Percentiles rank a stretch among this genome's conserved stretches.
Conservation (phyloP, 768 basidiomycete species). For the Boletellus sp. region DNA sequence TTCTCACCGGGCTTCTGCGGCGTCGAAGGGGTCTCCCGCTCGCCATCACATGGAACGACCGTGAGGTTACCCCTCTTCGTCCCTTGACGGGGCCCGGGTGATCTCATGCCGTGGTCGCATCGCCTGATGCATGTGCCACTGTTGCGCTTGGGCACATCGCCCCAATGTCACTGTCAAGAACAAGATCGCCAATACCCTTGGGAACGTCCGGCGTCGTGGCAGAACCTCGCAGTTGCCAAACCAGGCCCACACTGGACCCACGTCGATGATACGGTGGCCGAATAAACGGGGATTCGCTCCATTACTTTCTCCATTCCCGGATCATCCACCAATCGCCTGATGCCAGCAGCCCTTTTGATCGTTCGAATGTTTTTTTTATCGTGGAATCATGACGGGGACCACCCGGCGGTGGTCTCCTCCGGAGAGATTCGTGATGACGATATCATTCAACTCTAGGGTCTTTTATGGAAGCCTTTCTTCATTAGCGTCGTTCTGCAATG, state of each 20-base stretch:
- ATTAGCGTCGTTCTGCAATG: background rate
- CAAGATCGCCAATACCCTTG: background rate
- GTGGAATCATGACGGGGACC: background rate
- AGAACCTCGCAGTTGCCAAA: too few species aligned
- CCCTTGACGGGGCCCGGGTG: background rate
- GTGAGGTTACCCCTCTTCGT: background rate
- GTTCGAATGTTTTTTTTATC: background rate
- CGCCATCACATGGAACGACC: background rate
- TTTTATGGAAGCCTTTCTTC: background rate
- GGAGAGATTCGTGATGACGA: background rate
- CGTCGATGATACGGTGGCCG: background rate
- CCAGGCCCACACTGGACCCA: background rate
- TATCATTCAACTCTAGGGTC: background rate
- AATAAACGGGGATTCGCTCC: background rate
- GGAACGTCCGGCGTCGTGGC: background rate
- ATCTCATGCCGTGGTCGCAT: background rate
- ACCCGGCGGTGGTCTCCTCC: background rate
- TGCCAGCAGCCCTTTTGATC: background rate
- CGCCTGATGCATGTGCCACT: background rate
- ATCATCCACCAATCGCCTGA: background rate
- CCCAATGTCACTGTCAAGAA: background rate
- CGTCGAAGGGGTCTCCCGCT: background rate
- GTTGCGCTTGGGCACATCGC: background rate
- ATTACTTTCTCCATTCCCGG: constrained; percentile 1
- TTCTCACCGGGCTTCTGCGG: background rate